phyloP scores from a whole-genome alignment of 495 filamentous ascomycete genomes.

The Stereocaulon alpinum region DNA sequence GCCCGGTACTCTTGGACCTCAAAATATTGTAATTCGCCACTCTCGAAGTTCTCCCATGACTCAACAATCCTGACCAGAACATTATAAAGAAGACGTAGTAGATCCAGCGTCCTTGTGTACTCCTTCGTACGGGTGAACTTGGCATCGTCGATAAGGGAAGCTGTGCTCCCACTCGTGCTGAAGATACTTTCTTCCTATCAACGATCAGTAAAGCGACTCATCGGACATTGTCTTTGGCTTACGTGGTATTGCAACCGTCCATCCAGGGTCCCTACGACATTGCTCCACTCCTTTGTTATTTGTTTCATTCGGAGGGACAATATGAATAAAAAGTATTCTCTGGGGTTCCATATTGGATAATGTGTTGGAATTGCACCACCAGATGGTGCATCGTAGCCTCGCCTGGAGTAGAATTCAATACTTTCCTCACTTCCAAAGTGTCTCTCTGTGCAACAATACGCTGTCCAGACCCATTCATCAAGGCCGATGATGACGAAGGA shows the following conservation, averaged over 20 bases:
- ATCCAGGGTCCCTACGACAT: neutral
- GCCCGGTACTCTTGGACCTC: neutral
- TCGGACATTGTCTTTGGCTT: no score
- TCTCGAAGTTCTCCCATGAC: neutral
- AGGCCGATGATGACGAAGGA: neutral
- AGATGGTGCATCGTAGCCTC: conserved; percentile 3
- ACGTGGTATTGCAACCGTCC: neutral
- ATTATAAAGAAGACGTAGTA: neutral
- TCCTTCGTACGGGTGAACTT: neutral
- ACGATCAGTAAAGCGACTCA: neutral
- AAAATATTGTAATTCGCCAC: neutral
- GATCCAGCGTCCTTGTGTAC: neutral
- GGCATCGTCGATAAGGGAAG: neutral
- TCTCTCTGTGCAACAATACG: conserved; percentile 25
- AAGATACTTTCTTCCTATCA: neutral
- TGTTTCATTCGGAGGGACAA: neutral
- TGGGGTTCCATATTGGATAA: neutral
- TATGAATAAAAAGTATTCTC: neutral
- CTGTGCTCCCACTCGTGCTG: neutral
- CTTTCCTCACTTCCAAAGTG: conserved; percentile 21
- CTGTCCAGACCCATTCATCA: conserved; percentile 13
- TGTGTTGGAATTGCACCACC: neutral
- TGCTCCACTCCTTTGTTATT: neutral
- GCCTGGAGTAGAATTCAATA: conserved; percentile 3
- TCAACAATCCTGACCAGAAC: neutral